These are phyloP conservation scores for Thelephora terrestris DNA, from an alignment of 1,284 basidiomycete genomes.

Conservation along the genomic window DNA sequence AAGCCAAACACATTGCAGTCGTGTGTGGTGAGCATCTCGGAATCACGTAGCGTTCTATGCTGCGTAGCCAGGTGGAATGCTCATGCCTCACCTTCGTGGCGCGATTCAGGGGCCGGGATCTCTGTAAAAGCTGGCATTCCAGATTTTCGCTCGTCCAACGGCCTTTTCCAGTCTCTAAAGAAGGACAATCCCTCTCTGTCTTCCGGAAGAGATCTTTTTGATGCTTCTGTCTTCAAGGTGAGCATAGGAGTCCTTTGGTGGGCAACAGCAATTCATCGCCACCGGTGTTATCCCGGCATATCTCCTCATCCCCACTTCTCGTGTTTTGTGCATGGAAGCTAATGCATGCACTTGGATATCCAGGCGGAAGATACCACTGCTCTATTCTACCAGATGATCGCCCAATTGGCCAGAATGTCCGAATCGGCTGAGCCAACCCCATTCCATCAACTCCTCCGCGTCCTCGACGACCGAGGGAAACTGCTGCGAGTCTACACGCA, in stretches of 20 bases:
- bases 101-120: conserved; percentile 71
- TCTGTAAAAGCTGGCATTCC: conserved; percentile 88
- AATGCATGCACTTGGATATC: conserved; percentile 3
- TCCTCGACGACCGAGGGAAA: conserved; percentile 67
- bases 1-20: conserved; percentile 76
- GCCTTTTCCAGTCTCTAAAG: conserved; percentile 74
- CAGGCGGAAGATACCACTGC: conserved; percentile 67
- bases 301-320: background rate
- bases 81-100: conserved; percentile 2
- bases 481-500: conserved; percentile 90
- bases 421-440: conserved; percentile 68
- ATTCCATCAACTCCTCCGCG: conserved; percentile 72
- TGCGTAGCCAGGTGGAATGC: conserved; percentile 5
- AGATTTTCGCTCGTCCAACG: conserved; percentile 81
- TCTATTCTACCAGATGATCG: conserved; percentile 85
- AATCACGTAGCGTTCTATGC: conserved; percentile 2
- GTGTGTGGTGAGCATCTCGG: conserved; percentile 60
- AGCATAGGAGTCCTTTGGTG: conserved; percentile 23
- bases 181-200: conserved; percentile 66
- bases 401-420: conserved; percentile 68
- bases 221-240: conserved; percentile 84
- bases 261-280: no score
- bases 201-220: conserved; percentile 85
- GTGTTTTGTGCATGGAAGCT: no score
- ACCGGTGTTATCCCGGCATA: no score